Percentiles rank a stretch among this genome's conserved stretches.
Evolutionary conservation across 1,284 basidiomycete genomes (phyloP).

Genomic region (Marasmius tenuissimus): DNA sequence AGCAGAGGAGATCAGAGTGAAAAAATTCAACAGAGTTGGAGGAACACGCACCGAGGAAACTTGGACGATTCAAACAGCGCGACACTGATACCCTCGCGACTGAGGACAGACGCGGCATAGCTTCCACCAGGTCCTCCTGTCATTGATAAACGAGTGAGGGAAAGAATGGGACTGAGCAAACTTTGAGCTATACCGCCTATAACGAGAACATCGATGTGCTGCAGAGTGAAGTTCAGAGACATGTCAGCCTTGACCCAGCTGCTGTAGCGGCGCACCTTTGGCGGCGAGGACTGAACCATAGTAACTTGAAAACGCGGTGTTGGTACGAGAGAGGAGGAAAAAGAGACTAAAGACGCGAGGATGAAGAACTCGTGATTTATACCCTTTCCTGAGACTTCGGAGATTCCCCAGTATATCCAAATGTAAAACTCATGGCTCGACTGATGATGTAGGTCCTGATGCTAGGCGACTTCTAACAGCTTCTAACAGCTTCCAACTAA

Average conservation of each 20-base stretch:
- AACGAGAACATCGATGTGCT: slow-evolving; percentile 38
- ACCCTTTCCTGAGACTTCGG: background rate
- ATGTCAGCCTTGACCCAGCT: background rate
- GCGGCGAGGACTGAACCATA: background rate
- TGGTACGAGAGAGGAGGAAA: background rate
- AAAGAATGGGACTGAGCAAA: slow-evolving; percentile 15
- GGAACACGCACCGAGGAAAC: slow-evolving; percentile 57
- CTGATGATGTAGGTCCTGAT: too few relatives aligned
- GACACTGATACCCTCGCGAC: slow-evolving; percentile 68
- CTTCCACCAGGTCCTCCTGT: slow-evolving; percentile 66
- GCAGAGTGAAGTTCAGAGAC: background rate
- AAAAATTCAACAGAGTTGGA: background rate
- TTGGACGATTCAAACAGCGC: slow-evolving; percentile 65
- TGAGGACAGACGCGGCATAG: slow-evolving; percentile 69
- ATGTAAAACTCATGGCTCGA: too few relatives aligned
- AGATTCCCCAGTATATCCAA: background rate
- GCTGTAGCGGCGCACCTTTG: background rate
- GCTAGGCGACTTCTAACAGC: too few relatives aligned
- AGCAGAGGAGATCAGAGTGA: background rate
- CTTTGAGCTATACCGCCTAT: slow-evolving; percentile 41
- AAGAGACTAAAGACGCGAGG: background rate
- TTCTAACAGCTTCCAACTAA: too few relatives aligned
- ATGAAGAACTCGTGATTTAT: background rate
- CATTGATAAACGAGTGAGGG: background rate
- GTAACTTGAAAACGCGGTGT: background rate